Evolutionary conservation across 345 rosid genomes (phyloP).

Genomic region (Angophora floribunda): DNA sequence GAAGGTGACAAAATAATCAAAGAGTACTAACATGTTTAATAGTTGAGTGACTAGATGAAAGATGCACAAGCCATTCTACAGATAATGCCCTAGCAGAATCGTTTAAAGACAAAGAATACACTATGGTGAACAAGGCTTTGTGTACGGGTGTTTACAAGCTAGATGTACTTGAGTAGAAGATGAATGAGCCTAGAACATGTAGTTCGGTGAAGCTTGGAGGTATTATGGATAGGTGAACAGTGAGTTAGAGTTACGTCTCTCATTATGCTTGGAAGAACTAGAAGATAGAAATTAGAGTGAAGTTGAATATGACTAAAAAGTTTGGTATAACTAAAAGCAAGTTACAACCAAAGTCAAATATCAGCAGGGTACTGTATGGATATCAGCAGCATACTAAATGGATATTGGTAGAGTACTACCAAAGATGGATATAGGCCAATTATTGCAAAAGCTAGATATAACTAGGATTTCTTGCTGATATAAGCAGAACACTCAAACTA

Average conservation of each 20-base stretch:
- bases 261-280: background rate
- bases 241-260: background rate
- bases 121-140: background rate
- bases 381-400: no score
- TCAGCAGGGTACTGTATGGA: no score
- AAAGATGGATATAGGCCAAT: background rate
- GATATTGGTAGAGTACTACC: background rate
- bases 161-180: background rate
- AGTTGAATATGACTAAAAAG: background rate
- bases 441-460: background rate
- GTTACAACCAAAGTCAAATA: no score
- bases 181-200: background rate
- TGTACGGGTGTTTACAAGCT: background rate
- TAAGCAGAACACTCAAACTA: background rate
- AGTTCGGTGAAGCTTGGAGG: background rate
- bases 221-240: background rate
- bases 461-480: background rate
- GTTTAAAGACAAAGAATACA: background rate
- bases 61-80: background rate
- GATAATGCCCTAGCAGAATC: background rate
- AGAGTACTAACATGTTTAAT: no score
- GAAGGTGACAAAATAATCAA: background rate
- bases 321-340: no score
- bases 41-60: background rate
- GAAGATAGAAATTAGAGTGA: background rate